Evolutionary conservation across 2,329 filamentous ascomycete genomes (phyloP), one percentile per base, ranked within the genome.

Genomic region (Camillea tinctor): DNA sequence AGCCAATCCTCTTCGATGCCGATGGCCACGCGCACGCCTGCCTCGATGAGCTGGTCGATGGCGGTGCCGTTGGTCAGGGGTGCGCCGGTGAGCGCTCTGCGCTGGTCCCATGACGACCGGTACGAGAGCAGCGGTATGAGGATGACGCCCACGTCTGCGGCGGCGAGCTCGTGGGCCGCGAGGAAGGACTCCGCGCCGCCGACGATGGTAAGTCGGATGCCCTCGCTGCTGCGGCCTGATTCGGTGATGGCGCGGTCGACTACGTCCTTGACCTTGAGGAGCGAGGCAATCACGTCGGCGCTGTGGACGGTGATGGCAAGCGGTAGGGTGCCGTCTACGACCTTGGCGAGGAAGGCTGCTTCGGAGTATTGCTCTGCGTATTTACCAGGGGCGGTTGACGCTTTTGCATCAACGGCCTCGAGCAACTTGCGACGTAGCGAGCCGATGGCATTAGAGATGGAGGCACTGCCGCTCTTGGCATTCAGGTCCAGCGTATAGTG

Each of bases 21-120:
- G 22, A 89, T 80, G 0, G 81, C 87, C 0, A 83, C 78, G 2
- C 75, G 69, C 0, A 89, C 87, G 1, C 86, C 87, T 0, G 86
- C 86, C 7, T 80, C 79, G 0, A 87, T 65, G 1, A 90, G 78
- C 13, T 68, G 72, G 62, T 89, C 85, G 4, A 88, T 75, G 0
- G 81, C 80, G 0, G 87, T 89, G 23, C 86, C 86, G 66, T 88
- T 88, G 0, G 86, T 88, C 0, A 90, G 77, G 1, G 88, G 88
- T 4, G 87, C 87, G 1, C 88, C 88, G 0, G 85, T 82, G 11
- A 90, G 76, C 0, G 84, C 81, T 1, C 87, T 82, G 0, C 85
- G 82, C 72, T 87, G 77, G 62, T 89, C 86, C 88, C 87, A 90
- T 0, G 70, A 72, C 2, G 69, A 72, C 1, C 80, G 79, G 67